A percentile compares a stretch with the other conserved stretches of the same genome.
These are phyloP conservation scores for Paradendryphiella salina DNA, from an alignment of 2,329 filamentous ascomycete genomes.

Conservation along the genomic window DNA sequence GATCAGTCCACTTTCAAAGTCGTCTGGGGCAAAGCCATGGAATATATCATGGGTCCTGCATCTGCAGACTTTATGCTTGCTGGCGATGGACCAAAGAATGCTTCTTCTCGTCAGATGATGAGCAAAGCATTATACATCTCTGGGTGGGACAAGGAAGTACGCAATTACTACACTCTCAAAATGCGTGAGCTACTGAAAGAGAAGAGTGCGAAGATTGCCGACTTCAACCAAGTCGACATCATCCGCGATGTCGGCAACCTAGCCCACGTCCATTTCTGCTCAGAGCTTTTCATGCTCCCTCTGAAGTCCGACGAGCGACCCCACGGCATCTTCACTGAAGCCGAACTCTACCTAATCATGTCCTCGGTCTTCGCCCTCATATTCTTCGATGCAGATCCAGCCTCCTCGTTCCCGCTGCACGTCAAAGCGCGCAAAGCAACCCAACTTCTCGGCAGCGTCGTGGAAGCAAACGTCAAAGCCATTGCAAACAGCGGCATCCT, in stretches of 20 bases:
- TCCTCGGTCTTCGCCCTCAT: slow-evolving; percentile 57
- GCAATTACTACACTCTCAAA: slow-evolving; percentile 67
- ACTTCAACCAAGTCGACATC: slow-evolving; percentile 70
- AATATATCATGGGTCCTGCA: slow-evolving; percentile 63
- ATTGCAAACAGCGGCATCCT: slow-evolving; percentile 50
- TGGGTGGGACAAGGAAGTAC: slow-evolving; percentile 66
- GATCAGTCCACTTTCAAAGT: slow-evolving; percentile 65
- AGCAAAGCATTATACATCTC: slow-evolving; percentile 62
- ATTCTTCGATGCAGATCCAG: slow-evolving; percentile 60
- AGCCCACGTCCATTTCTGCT: slow-evolving; percentile 59
- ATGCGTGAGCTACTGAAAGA: slow-evolving; percentile 64
- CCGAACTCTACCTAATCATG: slow-evolving; percentile 59
- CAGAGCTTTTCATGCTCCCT: slow-evolving; percentile 59
- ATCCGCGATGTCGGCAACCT: slow-evolving; percentile 61
- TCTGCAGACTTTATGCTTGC: slow-evolving; percentile 61
- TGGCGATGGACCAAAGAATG: slow-evolving; percentile 41
- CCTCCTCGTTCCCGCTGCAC: slow-evolving; percentile 57
- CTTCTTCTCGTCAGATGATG: slow-evolving; percentile 40
- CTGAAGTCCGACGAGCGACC: slow-evolving; percentile 58
- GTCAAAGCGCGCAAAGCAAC: slow-evolving; percentile 54
- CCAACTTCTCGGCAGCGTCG: slow-evolving; percentile 55
- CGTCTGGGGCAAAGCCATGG: slow-evolving; percentile 65
- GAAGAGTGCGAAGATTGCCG: slow-evolving; percentile 67
- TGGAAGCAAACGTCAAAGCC: slow-evolving; percentile 54
- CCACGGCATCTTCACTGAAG: slow-evolving; percentile 57